Base-by-base conservation (phyloP, 768 basidiomycete genomes). In the Podaxis sp. region DNA sequence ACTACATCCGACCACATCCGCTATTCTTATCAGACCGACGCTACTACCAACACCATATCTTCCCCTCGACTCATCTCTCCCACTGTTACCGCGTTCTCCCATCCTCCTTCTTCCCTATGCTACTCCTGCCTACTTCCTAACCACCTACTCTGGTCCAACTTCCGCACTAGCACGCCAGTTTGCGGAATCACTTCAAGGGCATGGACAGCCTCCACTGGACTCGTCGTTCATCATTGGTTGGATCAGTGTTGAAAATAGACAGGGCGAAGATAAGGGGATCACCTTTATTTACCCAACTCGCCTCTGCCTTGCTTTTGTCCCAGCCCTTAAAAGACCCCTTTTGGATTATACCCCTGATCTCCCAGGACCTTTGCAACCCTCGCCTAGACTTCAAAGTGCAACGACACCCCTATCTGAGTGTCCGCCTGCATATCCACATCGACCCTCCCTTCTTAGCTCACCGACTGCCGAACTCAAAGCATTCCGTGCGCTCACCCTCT, bases 201-300 rank as follows among this genome's bases (percentile, higher is more conserved):
- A 86, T 10, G 90, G 90, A 18, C 70, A 71, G 18, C 50, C 62
- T 32, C 37, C 59, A 16, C 18, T 58, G 1, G 57, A 50, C 16
- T n/a, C 59, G 1, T 53, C 59, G 10, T 90, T 84, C 69, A 71
- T 90, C 48, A 84, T 92, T 55, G 88, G 82, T 3, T 92, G 87
- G 86, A 78, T 91, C 38, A 81, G 79, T 35, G 87, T 92, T 18
- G 83, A 90, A 70, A 90, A 90, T 66, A 86, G 82, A 63, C 89
- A 88, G 64, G 89, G 88, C 35, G 90, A 92, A 69, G 89, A 90
- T 64, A 91, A 91, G 65, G 90, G 90, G 0, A 74, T 90, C 32
- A 76, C 81, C n/a, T 75, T 89, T 52, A 84, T 92, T 63, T 93
- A 90, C 77, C 91, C 91, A 1, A 72, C 80, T 1, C 71, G 76